Evolutionary conservation across 2,329 filamentous ascomycete species (phyloP), one percentile per base, ranked within the genome.

Genomic region (Pseudogymnoascus sp.): DNA sequence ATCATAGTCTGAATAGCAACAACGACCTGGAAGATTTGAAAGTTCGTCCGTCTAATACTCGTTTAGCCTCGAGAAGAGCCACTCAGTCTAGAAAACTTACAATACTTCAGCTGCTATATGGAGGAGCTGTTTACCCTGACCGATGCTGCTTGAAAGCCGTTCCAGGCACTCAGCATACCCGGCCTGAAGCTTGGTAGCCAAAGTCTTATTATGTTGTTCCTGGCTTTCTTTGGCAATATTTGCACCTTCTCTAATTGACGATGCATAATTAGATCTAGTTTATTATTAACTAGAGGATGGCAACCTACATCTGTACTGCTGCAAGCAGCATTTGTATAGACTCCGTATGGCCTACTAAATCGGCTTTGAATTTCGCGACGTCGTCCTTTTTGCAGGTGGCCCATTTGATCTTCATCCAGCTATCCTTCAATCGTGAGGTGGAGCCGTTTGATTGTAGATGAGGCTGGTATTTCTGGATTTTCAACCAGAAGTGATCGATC

Each of bases 301-400:
- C 1, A 44, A 44, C 19, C 15, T 26, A 35, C 56, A 26, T n/a
- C 40, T 66, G 1, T 66, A 67, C 60, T 26, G 40, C 17, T 21
- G 21, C 17, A 31, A 56, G 11, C 13, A 60, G 0, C 21, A 68
- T n/a, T 38, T 38, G 5, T 13, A 56, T 31, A 68, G 71, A 60
- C 66, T 65, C 21, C 50, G 70, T 17, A 31, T 73, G 71, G 10
- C 64, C 67, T 19, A 61, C 64, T 42, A 74, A 64, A 2, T 68
- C 63, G 10, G 68, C 61, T 17, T 64, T 73, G 44, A 72, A 67
- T 10, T 44, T 66, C 26, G 63, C 66, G 15, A 73, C 21, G 65
- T 73, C 70, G 10, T 72, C 69, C 61, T 70, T 70, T 56, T 67
- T 70, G 50, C 70, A 72, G 26, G 72, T 4, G 2, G 69, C 72